Conservation (phyloP, 805 yeast species). For the Alloascoidea hylecoeti region DNA sequence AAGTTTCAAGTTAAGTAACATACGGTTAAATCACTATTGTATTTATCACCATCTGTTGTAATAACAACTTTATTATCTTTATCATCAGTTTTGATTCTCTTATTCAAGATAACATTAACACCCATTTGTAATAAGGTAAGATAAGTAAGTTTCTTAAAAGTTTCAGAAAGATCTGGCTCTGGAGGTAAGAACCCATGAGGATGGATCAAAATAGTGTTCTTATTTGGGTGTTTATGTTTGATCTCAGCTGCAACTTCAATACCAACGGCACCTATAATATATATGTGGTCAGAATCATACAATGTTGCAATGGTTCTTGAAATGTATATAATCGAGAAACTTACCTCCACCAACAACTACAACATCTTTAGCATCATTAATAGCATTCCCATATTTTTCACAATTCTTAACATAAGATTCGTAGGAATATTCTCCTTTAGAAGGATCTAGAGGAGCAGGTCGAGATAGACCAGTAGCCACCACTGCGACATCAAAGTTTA, state of each 20-base stretch:
- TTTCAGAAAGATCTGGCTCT: background rate
- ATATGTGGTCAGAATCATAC: too few species aligned
- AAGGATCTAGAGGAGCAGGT: background rate
- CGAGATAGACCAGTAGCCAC: background rate
- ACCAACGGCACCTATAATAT: background rate
- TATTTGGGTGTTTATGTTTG: background rate
- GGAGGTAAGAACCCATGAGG: background rate
- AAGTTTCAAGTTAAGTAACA: conserved; percentile 9
- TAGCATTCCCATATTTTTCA: background rate
- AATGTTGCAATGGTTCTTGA: too few species aligned
- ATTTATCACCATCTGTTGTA: background rate
- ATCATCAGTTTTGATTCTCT: background rate
- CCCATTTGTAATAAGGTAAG: background rate
- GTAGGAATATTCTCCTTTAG: too few species aligned
- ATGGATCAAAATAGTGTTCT: background rate
- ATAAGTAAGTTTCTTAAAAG: background rate
- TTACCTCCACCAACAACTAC: background rate
- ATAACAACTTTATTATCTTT: background rate
- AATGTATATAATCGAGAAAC: background rate
- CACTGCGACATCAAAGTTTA: background rate
- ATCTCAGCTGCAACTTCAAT: background rate
- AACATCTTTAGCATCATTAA: background rate
- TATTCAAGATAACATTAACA: background rate
- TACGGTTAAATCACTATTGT: background rate
- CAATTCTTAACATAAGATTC: background rate